Evolutionary conservation across 2,329 filamentous ascomycete species (phyloP).

Genomic region (Penicillium expansum): DNA sequence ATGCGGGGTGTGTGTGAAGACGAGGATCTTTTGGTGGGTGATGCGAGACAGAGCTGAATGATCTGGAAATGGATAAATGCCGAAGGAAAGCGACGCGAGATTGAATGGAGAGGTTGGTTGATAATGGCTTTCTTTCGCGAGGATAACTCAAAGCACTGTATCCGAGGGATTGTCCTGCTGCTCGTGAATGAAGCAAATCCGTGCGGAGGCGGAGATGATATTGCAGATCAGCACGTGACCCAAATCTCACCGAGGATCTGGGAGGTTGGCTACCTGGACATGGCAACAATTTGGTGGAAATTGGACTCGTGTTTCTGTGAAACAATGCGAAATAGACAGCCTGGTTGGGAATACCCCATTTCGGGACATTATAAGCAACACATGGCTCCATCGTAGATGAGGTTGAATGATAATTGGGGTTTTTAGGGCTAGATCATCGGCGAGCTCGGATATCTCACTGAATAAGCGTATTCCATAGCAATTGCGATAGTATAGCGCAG

Average conservation of each 20-base stretch:
- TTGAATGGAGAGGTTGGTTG: background rate
- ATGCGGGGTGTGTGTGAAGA: background rate
- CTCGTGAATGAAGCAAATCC: conserved; percentile 3
- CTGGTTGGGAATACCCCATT: rapidly evolving
- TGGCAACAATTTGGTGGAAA: background rate
- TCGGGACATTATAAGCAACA: background rate
- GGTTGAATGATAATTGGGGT: background rate
- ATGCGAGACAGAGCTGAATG: background rate
- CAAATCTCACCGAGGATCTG: background rate
- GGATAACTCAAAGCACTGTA: background rate
- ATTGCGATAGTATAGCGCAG: conserved; percentile 28
- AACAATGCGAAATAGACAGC: background rate
- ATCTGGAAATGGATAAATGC: background rate
- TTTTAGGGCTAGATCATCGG: background rate
- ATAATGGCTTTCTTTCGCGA: background rate
- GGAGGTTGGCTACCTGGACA: background rate
- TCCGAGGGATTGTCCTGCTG: background rate
- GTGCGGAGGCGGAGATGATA: conserved; percentile 3
- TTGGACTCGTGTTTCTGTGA: background rate
- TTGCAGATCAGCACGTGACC: conserved; percentile 6
- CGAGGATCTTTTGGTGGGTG: background rate
- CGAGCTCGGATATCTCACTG: background rate
- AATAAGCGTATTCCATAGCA: background rate
- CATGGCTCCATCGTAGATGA: background rate
- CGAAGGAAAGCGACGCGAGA: too few species aligned